A percentile compares a stretch with the other conserved stretches of the same genome.
These are phyloP conservation scores for Ophiostoma angusticollis DNA, from an alignment of 2,329 filamentous ascomycete genomes.

Conservation along the genomic window DNA sequence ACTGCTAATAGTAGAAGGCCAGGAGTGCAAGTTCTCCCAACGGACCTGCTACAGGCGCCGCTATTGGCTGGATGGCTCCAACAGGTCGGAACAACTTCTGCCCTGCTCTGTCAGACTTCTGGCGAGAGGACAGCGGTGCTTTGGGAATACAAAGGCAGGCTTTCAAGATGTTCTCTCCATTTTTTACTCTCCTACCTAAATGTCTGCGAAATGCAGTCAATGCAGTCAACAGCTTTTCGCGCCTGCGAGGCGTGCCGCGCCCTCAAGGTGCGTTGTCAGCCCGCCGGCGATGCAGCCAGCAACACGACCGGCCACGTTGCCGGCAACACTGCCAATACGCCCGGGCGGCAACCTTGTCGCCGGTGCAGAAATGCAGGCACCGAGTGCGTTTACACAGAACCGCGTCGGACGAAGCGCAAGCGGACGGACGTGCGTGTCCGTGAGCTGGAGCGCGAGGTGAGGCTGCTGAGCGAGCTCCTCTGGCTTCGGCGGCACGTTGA, in stretches of 20 bases:
- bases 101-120: too few species aligned
- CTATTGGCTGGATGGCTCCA: too few species aligned
- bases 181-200: too few species aligned
- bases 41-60: too few species aligned
- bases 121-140: too few species aligned
- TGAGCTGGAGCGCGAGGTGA: slow-evolving; percentile 65
- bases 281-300: background rate
- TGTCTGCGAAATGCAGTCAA: too few species aligned
- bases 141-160: too few species aligned
- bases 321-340: background rate
- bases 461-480: slow-evolving; percentile 34
- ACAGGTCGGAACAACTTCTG: too few species aligned
- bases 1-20: too few species aligned
- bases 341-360: slow-evolving; percentile 7
- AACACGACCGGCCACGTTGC: too few species aligned
- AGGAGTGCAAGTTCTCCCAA: too few species aligned
- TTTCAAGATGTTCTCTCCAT: too few species aligned
- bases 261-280: slow-evolving; percentile 9
- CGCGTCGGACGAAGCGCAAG: slow-evolving; percentile 11
- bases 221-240: slow-evolving; percentile 6
- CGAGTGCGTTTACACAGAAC: slow-evolving; percentile 8
- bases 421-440: slow-evolving; percentile 54
- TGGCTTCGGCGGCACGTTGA: background rate
- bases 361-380: slow-evolving; percentile 6
- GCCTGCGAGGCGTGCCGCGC: slow-evolving; percentile 9